Percentiles rank a stretch among this genome's conserved stretches.
Evolutionary conservation across 2,329 filamentous ascomycete genomes (phyloP).

Genomic region (Hortaea werneckii): DNA sequence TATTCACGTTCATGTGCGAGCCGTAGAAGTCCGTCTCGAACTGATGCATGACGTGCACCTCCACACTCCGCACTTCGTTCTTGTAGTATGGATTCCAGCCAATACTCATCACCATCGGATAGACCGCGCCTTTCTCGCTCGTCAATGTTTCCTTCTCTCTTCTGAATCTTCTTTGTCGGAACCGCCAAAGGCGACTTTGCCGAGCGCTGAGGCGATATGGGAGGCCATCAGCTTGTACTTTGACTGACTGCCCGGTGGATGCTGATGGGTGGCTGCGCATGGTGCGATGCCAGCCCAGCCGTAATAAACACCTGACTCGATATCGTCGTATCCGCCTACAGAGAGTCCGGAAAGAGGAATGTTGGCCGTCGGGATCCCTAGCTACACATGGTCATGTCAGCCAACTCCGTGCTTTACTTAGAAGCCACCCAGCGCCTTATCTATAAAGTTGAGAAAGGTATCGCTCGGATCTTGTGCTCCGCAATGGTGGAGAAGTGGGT

Average conservation of each 20-base stretch:
- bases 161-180: conserved; percentile 3
- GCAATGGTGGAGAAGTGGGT: neutral
- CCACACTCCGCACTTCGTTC: conserved; percentile 72
- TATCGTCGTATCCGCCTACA: conserved; percentile 52
- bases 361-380: conserved; percentile 95
- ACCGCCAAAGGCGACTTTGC: conserved; percentile 6
- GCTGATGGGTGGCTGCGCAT: conserved; percentile 16
- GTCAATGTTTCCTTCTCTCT: conserved; percentile 2
- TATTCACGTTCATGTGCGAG: conserved; percentile 63
- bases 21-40: conserved; percentile 74
- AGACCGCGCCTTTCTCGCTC: conserved; percentile 37
- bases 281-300: conserved; percentile 66
- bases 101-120: conserved; percentile 86
- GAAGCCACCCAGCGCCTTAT: no score
- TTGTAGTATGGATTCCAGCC: conserved; percentile 98
- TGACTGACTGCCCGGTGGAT: conserved; percentile 9
- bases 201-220: conserved; percentile 10
- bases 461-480: neutral
- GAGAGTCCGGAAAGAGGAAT: conserved; percentile 59
- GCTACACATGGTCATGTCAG: conserved; percentile 37
- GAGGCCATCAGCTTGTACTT: conserved; percentile 18
- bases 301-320: conserved; percentile 81
- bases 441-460: no score
- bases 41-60: conserved; percentile 54
- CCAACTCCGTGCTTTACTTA: neutral